phyloP scores from a whole-genome alignment of 2,329 filamentous ascomycete species.

The Chalaropsis thielavioides region DNA sequence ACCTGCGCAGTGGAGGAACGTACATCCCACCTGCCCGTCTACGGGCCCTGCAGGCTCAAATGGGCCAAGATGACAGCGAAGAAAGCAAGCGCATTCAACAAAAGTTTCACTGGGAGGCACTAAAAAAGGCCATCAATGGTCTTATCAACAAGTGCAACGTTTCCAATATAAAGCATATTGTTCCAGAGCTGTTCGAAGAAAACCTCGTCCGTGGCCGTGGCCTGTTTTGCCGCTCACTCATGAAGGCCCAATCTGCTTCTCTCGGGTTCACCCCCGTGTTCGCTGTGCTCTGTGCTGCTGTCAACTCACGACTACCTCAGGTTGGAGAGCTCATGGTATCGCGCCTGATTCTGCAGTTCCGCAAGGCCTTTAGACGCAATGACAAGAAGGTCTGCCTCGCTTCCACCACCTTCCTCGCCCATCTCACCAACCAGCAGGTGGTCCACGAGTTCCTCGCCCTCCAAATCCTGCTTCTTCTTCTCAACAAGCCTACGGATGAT shows the following conservation, averaged over 20 bases:
- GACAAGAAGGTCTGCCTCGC: slow-evolving; percentile 93
- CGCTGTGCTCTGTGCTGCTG: slow-evolving; percentile 86
- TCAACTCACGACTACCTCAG: slow-evolving; percentile 92
- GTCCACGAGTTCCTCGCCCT: slow-evolving; percentile 86
- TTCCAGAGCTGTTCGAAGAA: slow-evolving; percentile 89
- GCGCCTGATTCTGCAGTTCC: slow-evolving; percentile 77
- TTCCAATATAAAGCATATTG: slow-evolving; percentile 93
- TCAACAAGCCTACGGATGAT: slow-evolving; percentile 93
- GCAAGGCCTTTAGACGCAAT: slow-evolving; percentile 89
- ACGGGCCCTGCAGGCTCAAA: slow-evolving; percentile 84
- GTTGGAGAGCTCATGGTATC: slow-evolving; percentile 83
- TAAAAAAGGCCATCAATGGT: slow-evolving; percentile 98
- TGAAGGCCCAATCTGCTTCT: slow-evolving; percentile 95
- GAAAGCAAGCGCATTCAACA: slow-evolving; percentile 92
- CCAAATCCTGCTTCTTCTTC: slow-evolving; percentile 78
- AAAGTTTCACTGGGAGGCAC: slow-evolving; percentile 58
- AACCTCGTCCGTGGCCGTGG: slow-evolving; percentile 85
- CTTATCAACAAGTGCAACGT: slow-evolving; percentile 99
- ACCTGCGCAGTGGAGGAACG: slow-evolving; percentile 84
- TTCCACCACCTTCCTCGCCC: slow-evolving; percentile 86
- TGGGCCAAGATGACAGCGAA: slow-evolving; percentile 89
- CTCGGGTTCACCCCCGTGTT: slow-evolving; percentile 94
- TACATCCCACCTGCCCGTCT: slow-evolving; percentile 90
- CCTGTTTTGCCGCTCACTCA: slow-evolving; percentile 86
- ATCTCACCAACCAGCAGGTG: slow-evolving; percentile 91